Evolutionary conservation across 2,329 filamentous ascomycete species (phyloP).

Genomic region (Exophiala sp.): DNA sequence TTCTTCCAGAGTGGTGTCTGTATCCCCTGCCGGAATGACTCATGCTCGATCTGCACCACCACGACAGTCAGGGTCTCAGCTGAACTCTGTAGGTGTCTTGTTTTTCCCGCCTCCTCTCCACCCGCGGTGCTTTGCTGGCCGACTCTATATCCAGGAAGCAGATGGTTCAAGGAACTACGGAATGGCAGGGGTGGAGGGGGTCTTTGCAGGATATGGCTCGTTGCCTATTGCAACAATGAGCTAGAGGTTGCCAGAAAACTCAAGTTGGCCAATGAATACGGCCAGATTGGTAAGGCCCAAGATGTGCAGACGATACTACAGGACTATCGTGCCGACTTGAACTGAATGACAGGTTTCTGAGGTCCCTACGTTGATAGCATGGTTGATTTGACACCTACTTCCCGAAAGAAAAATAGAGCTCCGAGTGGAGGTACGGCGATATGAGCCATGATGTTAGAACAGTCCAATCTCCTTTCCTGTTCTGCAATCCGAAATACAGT

Average conservation of each 20-base stretch:
- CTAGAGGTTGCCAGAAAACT: not conserved
- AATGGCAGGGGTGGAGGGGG: not conserved
- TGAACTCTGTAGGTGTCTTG: no score
- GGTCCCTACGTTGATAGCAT: constrained; percentile 10
- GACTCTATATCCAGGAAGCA: not conserved
- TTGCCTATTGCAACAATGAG: constrained; percentile 9
- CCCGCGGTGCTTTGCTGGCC: no score
- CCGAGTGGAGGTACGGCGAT: not conserved
- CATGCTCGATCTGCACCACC: no score
- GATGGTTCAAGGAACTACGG: not conserved
- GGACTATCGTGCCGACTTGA: no score
- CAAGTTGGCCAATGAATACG: no score
- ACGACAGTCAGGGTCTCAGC: no score
- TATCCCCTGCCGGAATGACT: no score
- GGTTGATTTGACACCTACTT: constrained; percentile 4
- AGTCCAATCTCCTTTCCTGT: not conserved
- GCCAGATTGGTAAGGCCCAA: no score
- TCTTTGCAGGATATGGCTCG: not conserved
- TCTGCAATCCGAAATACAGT: not conserved
- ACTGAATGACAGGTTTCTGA: not conserved
- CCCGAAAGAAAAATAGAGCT: constrained; percentile 5
- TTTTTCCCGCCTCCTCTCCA: no score
- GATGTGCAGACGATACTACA: no score
- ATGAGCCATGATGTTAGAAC: constrained; percentile 3
- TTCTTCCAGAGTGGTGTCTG: no score